Evolutionary conservation across 345 rosid species (phyloP).

Genomic region (Angophora floribunda): DNA sequence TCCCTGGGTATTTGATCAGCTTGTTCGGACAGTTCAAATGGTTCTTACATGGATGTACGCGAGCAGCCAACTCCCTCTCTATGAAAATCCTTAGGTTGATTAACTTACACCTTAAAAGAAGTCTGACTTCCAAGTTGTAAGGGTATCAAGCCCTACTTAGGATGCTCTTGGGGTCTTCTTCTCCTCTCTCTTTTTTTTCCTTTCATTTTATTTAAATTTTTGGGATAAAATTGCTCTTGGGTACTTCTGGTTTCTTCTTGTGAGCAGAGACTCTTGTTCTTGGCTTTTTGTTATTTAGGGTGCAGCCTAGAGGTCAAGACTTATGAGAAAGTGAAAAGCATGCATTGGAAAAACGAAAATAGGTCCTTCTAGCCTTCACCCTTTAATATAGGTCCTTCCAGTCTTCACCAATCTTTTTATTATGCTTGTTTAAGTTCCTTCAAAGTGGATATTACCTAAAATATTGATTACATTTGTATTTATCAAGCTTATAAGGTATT

Average conservation of each 20-base stretch:
- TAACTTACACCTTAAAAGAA: not conserved
- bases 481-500: not conserved
- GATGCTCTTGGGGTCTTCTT: not conserved
- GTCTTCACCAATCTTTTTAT: not conserved
- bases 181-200: too few relatives aligned
- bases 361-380: not conserved
- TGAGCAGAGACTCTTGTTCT: not conserved
- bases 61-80: not conserved
- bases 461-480: too few relatives aligned
- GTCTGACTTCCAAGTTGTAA: not conserved
- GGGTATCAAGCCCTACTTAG: not conserved
- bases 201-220: too few relatives aligned
- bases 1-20: not conserved
- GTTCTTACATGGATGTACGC: not conserved
- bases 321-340: not conserved
- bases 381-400: not conserved
- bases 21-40: not conserved
- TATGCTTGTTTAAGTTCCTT: not conserved
- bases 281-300: not conserved
- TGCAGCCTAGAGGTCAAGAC: not conserved
- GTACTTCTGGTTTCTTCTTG: not conserved
- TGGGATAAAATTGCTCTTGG: not conserved
- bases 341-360: not conserved
- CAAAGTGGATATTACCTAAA: not conserved
- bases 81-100: not conserved